Evolutionary conservation across 495 filamentous ascomycete genomes (phyloP).

Genomic region (Hypomontagnella submonticulosa): DNA sequence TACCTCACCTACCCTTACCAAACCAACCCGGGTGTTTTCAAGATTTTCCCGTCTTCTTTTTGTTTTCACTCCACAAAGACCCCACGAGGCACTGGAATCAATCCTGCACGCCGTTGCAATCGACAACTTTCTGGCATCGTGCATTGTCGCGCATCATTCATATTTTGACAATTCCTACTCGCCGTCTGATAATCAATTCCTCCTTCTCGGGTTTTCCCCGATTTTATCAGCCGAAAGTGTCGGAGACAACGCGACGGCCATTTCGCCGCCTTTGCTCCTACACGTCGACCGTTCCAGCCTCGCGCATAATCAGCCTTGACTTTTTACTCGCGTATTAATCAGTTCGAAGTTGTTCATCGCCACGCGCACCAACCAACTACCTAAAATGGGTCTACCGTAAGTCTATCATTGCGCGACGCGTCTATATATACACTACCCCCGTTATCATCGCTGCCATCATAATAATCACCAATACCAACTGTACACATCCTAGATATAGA

Average conservation of each 20-base stretch:
- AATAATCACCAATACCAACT: too few relatives aligned
- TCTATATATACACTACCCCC: slow-evolving; percentile 4
- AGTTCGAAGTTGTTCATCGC: slow-evolving; percentile 5
- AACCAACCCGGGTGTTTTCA: slow-evolving; percentile 13
- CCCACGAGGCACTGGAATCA: slow-evolving; percentile 7
- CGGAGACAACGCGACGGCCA: background rate
- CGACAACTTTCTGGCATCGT: slow-evolving; percentile 2
- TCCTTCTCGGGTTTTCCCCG: too few relatives aligned
- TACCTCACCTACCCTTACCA: background rate
- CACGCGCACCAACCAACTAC: slow-evolving; percentile 27
- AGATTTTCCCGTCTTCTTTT: slow-evolving; percentile 6
- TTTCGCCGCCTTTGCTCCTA: background rate
- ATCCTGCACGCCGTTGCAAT: slow-evolving; percentile 16
- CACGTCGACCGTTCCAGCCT: background rate
- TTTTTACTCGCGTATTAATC: background rate
- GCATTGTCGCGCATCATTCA: slow-evolving; percentile 21
- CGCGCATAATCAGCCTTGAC: background rate
- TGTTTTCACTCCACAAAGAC: slow-evolving; percentile 26
- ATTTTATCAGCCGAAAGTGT: too few relatives aligned
- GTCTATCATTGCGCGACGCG: slow-evolving; percentile 53
- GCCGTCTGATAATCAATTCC: slow-evolving; percentile 5
- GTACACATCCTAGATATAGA: background rate
- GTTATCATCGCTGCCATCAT: slow-evolving; percentile 4
- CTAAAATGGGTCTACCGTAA: slow-evolving; percentile 85
- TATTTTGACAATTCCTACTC: slow-evolving; percentile 10